Evolutionary conservation across 495 filamentous ascomycete species (phyloP).

Genomic region (Aspergillus carlsbadensis): DNA sequence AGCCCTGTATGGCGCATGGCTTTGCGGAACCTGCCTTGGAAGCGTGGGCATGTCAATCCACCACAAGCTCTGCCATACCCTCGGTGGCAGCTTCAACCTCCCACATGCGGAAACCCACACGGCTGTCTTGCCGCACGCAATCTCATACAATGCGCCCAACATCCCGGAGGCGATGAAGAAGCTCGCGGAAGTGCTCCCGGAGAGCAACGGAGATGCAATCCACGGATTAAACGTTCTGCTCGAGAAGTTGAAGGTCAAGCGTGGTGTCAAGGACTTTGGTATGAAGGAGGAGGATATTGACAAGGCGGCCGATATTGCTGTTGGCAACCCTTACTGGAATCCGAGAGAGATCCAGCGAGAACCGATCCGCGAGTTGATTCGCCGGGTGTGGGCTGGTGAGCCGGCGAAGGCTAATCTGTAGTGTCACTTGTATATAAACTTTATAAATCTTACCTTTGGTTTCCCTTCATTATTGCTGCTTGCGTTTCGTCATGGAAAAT

Average conservation of each 20-base stretch:
- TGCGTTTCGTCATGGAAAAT: too few relatives aligned
- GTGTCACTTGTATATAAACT: conserved; percentile 13
- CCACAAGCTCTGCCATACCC: conserved; percentile 69
- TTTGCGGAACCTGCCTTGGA: conserved; percentile 62
- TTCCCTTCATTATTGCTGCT: not conserved
- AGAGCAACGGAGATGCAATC: conserved; percentile 58
- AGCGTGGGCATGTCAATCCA: conserved; percentile 69
- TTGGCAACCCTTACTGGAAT: conserved; percentile 65
- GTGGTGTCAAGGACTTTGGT: conserved; percentile 56
- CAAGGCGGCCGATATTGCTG: conserved; percentile 63
- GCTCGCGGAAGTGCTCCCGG: conserved; percentile 57
- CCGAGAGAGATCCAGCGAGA: conserved; percentile 56
- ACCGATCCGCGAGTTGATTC: conserved; percentile 61
- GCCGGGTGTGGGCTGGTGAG: conserved; percentile 69
- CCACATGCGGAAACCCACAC: conserved; percentile 72
- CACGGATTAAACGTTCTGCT: conserved; percentile 61
- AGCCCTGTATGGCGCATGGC: conserved; percentile 67
- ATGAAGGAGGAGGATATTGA: conserved; percentile 69
- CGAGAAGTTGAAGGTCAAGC: conserved; percentile 55
- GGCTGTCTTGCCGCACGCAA: conserved; percentile 63
- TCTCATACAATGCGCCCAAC: conserved; percentile 65
- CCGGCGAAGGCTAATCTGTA: conserved; percentile 58
- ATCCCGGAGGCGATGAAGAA: conserved; percentile 59
- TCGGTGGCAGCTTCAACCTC: conserved; percentile 67
- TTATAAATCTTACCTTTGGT: not conserved